Evolutionary conservation across 306 rosid species (phyloP).

Genomic region (Quercus dentata): DNA sequence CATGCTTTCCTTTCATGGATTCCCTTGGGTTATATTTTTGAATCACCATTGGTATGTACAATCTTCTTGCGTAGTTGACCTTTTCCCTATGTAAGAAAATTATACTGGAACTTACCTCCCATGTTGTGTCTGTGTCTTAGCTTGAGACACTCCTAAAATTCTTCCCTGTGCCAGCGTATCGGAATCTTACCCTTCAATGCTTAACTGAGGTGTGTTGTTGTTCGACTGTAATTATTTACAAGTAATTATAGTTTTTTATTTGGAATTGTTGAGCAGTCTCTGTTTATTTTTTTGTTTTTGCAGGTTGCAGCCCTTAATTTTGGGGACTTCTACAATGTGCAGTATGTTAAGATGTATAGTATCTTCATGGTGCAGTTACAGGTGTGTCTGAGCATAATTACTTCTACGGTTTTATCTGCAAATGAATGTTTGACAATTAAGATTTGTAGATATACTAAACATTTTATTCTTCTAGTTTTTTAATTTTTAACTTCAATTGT

Average conservation of each 20-base stretch:
- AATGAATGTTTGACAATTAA: not conserved
- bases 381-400: conserved; percentile 43
- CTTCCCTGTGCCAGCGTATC: conserved; percentile 80
- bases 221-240: not conserved
- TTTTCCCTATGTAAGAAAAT: not conserved
- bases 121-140: conserved; percentile 18
- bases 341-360: conserved; percentile 83
- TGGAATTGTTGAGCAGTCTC: not conserved
- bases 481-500: not conserved
- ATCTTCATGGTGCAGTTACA: conserved; percentile 90
- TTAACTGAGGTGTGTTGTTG: conserved; percentile 68
- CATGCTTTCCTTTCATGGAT: conserved; percentile 99
- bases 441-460: not conserved
- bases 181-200: conserved; percentile 89
- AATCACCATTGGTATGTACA: conserved; percentile 79
- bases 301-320: conserved; percentile 89
- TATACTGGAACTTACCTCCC: not conserved
- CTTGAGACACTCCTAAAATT: conserved; percentile 91
- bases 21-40: conserved; percentile 97
- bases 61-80: conserved; percentile 10
- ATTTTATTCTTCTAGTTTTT: not conserved
- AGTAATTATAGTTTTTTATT: not conserved
- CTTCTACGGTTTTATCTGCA: not conserved
- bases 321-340: conserved; percentile 73
- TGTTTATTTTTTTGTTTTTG: conserved; percentile 19